Evolutionary conservation across 2,329 filamentous ascomycete genomes (phyloP).

Genomic region (Aspergillus vadensis): DNA sequence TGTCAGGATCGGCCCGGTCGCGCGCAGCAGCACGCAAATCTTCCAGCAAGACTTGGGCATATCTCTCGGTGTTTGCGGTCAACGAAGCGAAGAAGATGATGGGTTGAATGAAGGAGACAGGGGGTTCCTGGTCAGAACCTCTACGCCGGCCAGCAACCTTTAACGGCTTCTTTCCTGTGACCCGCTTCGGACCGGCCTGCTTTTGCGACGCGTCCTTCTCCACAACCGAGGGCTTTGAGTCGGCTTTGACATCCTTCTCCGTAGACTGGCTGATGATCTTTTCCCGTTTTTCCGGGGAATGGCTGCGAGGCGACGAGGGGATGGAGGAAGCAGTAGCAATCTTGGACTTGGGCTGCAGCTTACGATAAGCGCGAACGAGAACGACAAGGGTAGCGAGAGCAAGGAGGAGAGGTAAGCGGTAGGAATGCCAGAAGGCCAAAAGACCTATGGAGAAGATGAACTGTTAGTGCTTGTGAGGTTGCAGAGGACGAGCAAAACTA

Average conservation of each 20-base stretch:
- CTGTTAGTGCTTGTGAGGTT: background rate
- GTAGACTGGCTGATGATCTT: conserved; percentile 11
- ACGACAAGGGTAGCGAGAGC: conserved; percentile 41
- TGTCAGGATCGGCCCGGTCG: conserved; percentile 23
- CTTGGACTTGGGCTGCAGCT: conserved; percentile 27
- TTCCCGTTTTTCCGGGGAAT: conserved; percentile 27
- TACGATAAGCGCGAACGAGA: conserved; percentile 29
- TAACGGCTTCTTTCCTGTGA: conserved; percentile 35
- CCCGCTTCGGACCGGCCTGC: conserved; percentile 35
- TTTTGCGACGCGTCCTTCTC: conserved; percentile 19
- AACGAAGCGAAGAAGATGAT: conserved; percentile 89
- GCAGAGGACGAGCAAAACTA: background rate
- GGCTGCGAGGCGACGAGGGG: conserved; percentile 34
- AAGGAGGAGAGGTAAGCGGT: conserved; percentile 50
- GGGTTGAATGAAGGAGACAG: conserved; percentile 55
- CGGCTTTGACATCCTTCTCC: background rate
- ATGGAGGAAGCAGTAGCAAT: conserved; percentile 33
- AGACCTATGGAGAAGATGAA: conserved; percentile 29
- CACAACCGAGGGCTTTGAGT: background rate
- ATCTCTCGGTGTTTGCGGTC: conserved; percentile 77
- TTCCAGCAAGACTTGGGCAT: conserved; percentile 65
- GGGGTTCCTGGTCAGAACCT: conserved; percentile 19
- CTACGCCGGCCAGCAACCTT: conserved; percentile 31
- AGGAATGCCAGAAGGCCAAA: conserved; percentile 50
- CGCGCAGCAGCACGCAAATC: conserved; percentile 51